Conservation (phyloP, 805 yeast genomes). For the Wickerhamiella allomyrinae region DNA sequence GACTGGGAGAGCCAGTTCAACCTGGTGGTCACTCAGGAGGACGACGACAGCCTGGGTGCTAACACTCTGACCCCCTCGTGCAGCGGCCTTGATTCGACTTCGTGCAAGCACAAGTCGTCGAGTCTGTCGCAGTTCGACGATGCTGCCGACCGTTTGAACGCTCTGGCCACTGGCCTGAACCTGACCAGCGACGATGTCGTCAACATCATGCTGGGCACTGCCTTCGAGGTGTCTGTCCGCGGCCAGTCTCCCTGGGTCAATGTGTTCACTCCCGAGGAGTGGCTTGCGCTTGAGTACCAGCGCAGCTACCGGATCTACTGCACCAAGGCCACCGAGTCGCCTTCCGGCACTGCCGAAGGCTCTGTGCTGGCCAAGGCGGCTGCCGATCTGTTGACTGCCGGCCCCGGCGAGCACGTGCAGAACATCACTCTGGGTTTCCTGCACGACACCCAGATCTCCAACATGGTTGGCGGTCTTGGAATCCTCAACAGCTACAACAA, state of each 20-base stretch:
- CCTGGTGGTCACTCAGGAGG: conserved; percentile 33
- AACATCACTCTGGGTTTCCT: conserved; percentile 32
- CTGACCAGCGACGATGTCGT: conserved; percentile 29
- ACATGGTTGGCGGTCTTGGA: conserved; percentile 35
- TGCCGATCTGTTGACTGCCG: conserved; percentile 30
- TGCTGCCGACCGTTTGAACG: conserved; percentile 21
- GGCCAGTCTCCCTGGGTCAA: conserved; percentile 31
- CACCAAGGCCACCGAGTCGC: conserved; percentile 36
- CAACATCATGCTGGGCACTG: conserved; percentile 32
- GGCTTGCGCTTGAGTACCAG: conserved; percentile 29
- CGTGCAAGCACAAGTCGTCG: conserved; percentile 14
- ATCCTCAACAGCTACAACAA: conserved; percentile 34
- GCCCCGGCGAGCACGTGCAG: conserved; percentile 20
- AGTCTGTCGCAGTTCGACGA: conserved; percentile 14
- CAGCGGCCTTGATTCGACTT: background rate
- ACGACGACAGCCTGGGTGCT: conserved; percentile 37
- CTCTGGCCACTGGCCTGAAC: conserved; percentile 25
- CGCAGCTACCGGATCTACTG: conserved; percentile 26
- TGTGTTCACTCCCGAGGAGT: conserved; percentile 38
- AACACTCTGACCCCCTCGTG: conserved; percentile 19
- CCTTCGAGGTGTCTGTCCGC: conserved; percentile 36
- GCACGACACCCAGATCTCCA: conserved; percentile 43
- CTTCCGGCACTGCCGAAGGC: conserved; percentile 29
- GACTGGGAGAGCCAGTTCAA: conserved; percentile 15
- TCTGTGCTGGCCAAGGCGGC: conserved; percentile 36